These are phyloP conservation scores for Clonostachys rhizophaga DNA, from an alignment of 2,329 filamentous ascomycete genomes.

Conservation along the genomic window DNA sequence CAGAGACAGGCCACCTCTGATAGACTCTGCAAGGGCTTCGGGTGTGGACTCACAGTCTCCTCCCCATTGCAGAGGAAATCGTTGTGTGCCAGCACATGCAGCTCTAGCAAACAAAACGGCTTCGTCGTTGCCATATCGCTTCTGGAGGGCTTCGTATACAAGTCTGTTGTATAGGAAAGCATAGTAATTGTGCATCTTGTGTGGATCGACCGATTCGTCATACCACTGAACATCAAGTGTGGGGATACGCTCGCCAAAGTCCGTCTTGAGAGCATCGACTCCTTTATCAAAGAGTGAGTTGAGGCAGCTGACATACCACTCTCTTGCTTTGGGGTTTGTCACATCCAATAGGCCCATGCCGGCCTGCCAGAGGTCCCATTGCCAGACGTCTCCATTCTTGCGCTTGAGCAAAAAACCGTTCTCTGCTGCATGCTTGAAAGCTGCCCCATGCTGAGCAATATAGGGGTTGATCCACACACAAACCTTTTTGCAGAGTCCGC, in stretches of 20 bases:
- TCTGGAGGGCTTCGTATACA: conserved; percentile 62
- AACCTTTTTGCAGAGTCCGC: conserved; percentile 57
- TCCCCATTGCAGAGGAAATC: conserved; percentile 68
- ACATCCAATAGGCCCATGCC: conserved; percentile 73
- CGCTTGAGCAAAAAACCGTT: conserved; percentile 68
- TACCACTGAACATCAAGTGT: conserved; percentile 61
- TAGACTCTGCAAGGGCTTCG: conserved; percentile 67
- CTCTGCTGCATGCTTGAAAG: conserved; percentile 59
- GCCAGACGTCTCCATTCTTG: conserved; percentile 65
- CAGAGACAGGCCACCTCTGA: conserved; percentile 61
- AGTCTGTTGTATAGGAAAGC: conserved; percentile 68
- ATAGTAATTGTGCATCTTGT: conserved; percentile 74
- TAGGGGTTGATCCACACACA: conserved; percentile 78
- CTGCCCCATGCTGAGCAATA: conserved; percentile 62
- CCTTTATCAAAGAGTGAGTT: conserved; percentile 62
- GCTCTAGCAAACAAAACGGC: conserved; percentile 64
- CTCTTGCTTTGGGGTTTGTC: conserved; percentile 63
- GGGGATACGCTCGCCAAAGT: conserved; percentile 71
- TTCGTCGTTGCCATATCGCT: conserved; percentile 42
- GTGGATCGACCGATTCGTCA: conserved; percentile 52
- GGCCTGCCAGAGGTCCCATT: conserved; percentile 75
- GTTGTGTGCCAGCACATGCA: conserved; percentile 63
- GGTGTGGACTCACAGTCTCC: conserved; percentile 72
- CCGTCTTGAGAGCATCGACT: conserved; percentile 70
- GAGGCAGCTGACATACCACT: conserved; percentile 61